Percentiles rank a stretch among this genome's conserved stretches.
Conservation (phyloP, 225 moss, liverwort and hornwort species). For the Bryum argenteum region DNA sequence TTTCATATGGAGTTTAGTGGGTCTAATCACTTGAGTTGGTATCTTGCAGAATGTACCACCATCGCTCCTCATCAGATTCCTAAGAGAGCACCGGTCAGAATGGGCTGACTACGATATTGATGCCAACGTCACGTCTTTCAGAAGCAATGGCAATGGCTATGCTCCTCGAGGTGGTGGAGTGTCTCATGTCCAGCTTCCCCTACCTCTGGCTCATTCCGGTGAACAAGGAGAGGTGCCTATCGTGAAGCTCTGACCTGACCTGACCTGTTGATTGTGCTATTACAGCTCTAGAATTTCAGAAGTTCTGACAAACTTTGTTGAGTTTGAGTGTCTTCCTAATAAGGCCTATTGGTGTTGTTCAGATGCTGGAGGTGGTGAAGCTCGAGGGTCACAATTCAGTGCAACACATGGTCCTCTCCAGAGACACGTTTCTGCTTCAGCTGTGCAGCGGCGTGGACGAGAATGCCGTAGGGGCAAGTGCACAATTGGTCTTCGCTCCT, state of each 20-base stretch:
- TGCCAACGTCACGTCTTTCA: constrained; percentile 79
- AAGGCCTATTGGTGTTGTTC: constrained; percentile 1
- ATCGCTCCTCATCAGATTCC: constrained; percentile 60
- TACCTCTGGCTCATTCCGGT: constrained; percentile 82
- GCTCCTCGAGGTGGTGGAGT: constrained; percentile 66
- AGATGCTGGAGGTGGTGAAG: constrained; percentile 98
- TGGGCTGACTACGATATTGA: constrained; percentile 75
- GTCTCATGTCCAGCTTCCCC: constrained; percentile 76
- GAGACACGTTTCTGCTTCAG: constrained; percentile 90
- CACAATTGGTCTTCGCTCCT: constrained; percentile 93
- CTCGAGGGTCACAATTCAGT: constrained; percentile 83
- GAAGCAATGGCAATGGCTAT: constrained; percentile 72
- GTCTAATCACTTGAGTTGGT: neutral
- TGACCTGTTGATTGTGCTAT: neutral
- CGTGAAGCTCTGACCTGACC: neutral
- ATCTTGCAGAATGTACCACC: constrained; percentile 65
- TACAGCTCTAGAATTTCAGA: neutral
- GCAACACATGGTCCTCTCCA: constrained; percentile 79
- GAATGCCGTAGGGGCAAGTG: constrained; percentile 89
- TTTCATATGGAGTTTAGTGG: neutral
- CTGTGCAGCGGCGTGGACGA: constrained; percentile 98
- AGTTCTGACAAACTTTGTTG: too few relatives aligned
- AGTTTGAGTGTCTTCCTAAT: too few relatives aligned
- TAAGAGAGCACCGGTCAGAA: constrained; percentile 68
- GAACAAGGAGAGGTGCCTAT: constrained; percentile 85